Conservation (phyloP, 1,284 basidiomycete genomes). For the Heterobasidion irregulare region DNA sequence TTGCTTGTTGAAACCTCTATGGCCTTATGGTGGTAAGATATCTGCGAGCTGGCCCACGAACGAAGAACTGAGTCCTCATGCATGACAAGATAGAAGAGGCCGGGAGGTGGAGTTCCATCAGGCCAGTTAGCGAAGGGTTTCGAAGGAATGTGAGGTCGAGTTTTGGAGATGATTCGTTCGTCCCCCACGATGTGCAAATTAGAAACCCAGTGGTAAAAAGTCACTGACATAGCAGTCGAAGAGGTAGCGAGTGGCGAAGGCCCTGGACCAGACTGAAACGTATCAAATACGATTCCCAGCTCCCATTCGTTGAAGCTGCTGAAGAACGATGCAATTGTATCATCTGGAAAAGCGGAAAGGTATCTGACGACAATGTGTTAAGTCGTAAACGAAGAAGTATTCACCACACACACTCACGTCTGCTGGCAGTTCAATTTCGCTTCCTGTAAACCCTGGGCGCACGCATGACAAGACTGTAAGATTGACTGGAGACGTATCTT, state of each 20-base stretch:
- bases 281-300: conserved; percentile 34
- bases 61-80: conserved; percentile 40
- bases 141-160: conserved; percentile 32
- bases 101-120: conserved; percentile 45
- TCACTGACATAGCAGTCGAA: conserved; percentile 33
- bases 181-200: conserved; percentile 56
- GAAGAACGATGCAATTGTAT: conserved; percentile 52
- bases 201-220: conserved; percentile 60
- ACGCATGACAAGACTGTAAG: conserved; percentile 54
- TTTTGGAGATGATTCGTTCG: conserved; percentile 34
- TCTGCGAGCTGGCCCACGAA: conserved; percentile 34
- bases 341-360: conserved; percentile 50
- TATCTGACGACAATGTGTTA: conserved; percentile 35
- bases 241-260: conserved; percentile 19
- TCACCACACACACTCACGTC: conserved; percentile 47
- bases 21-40: not conserved
- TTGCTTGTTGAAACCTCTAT: conserved; percentile 21
- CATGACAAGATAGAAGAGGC: conserved; percentile 52
- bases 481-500: conserved; percentile 46
- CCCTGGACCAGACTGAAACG: conserved; percentile 22
- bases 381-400: not conserved
- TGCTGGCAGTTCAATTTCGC: conserved; percentile 53
- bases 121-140: conserved; percentile 41
- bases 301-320: conserved; percentile 65
- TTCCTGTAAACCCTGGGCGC: conserved; percentile 57